phyloP scores from a whole-genome alignment of 2,329 filamentous ascomycete genomes.

The Aspergillus flavus region DNA sequence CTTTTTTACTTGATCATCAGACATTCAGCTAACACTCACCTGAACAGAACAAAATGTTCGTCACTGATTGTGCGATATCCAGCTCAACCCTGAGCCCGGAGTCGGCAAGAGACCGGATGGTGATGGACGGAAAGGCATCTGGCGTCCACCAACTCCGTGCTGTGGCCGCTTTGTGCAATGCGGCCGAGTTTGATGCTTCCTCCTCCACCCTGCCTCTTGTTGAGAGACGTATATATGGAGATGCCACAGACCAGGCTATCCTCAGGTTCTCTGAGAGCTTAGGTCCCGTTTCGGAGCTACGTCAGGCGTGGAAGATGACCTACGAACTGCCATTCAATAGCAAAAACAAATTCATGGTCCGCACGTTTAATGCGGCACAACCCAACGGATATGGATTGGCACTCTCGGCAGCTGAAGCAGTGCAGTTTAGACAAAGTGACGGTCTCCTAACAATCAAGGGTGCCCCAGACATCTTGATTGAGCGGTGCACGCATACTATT shows the following conservation, averaged over 20 bases:
- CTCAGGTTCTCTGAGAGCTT: conserved; percentile 71
- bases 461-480: conserved; percentile 72
- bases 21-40: not conserved
- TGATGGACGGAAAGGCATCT: not conserved
- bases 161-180: conserved; percentile 70
- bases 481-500: conserved; percentile 62
- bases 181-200: conserved; percentile 71
- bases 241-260: conserved; percentile 76
- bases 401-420: conserved; percentile 10
- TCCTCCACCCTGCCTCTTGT: conserved; percentile 61
- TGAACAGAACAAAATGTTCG: conserved; percentile 68
- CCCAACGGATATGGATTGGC: conserved; percentile 3
- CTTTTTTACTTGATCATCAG: no score
- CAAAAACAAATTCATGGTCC: conserved; percentile 82
- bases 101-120: conserved; percentile 52
- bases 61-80: conserved; percentile 68
- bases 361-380: conserved; percentile 51
- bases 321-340: conserved; percentile 77
- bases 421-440: conserved; percentile 9
- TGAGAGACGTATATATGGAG: conserved; percentile 68
- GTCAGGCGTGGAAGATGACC: conserved; percentile 64
- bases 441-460: conserved; percentile 73
- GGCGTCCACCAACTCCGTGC: conserved; percentile 61
- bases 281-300: conserved; percentile 61
- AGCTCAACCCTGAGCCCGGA: conserved; percentile 54